Evolutionary conservation across 805 yeast species (phyloP).

Genomic region (Ogataea glucozyma): DNA sequence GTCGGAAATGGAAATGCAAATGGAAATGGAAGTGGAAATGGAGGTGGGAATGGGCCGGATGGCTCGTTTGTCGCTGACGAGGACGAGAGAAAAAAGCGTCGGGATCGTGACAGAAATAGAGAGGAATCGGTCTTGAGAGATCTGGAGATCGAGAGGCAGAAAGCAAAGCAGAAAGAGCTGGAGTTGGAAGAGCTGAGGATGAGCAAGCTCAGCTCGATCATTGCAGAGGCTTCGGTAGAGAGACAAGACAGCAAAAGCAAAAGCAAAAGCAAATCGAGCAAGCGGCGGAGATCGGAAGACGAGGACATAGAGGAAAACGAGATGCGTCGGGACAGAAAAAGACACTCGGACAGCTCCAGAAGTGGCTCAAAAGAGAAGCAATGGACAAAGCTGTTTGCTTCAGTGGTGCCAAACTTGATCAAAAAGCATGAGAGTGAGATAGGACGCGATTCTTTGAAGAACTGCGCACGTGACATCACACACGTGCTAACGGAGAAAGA

Average conservation of each 20-base stretch:
- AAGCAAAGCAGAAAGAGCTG: conserved; percentile 31
- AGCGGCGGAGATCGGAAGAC: conserved; percentile 7
- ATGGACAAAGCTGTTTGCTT: conserved; percentile 62
- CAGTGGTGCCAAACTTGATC: conserved; percentile 75
- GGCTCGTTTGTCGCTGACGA: conserved; percentile 14
- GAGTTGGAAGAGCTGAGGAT: conserved; percentile 28
- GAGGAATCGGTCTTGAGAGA: conserved; percentile 32
- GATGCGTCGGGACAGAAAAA: conserved; percentile 20
- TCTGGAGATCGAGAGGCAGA: conserved; percentile 38
- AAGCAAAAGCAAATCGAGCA: conserved; percentile 5
- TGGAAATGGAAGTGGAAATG: too few relatives aligned
- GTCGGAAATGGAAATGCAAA: too few relatives aligned
- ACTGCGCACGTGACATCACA: conserved; percentile 78
- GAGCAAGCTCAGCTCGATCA: conserved; percentile 30
- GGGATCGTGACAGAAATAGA: conserved; percentile 33
- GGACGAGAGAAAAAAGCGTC: conserved; percentile 26
- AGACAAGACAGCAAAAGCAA: conserved; percentile 23
- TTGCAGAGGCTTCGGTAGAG: conserved; percentile 33
- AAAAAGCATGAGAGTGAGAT: conserved; percentile 64
- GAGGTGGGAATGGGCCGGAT: too few relatives aligned
- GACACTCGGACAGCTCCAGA: conserved; percentile 34
- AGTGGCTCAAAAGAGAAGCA: conserved; percentile 17
- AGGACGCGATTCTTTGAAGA: conserved; percentile 72
- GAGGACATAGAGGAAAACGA: not conserved
- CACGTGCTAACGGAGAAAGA: conserved; percentile 70